Base-by-base conservation (phyloP, 768 basidiomycete species). In the Epithele typhae region DNA sequence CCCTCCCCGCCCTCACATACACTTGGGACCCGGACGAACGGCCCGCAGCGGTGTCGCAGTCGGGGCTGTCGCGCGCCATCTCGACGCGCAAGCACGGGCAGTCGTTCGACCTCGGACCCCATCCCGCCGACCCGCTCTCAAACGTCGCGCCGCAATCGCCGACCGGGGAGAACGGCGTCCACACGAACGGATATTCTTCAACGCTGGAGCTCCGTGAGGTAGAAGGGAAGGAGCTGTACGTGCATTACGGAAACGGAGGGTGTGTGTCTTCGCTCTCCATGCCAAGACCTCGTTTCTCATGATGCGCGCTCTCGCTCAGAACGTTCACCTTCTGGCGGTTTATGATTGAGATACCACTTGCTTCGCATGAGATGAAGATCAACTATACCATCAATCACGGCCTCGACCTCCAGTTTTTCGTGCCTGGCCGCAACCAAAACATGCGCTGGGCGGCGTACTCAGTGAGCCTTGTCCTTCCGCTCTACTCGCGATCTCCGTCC, bases 261-360 rank as follows among this genome's bases (percentile, higher is more conserved):
- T 63, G 40, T 42, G 54, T 47, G 15, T 5, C 22, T 18, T 14
- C 37, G 14, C 3, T n/a, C n/a, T n/a, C n/a, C n/a, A n/a, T n/a
- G n/a, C 27, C 27, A 14, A 7, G 7, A 30, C 27, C 14, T 7
- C 14, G 8, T 30, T 30, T 30, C 27, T 7, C 14, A 30, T 14
- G 27, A 14, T 7, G 27, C 27, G 14, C 8, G 14, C 27, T 30
- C 27, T 30, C 27, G 27, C 27, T 24, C 49, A 94, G 92, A 4
- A 84, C 86, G 0, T 92, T 80, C 60, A 91, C 91, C 1, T 99
- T 99, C 70, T 98, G 92, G 88, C 77, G 95, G 43, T 97, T 97
- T 69, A 73, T 83, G 59, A 79, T 97, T 39, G 80, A 84, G 52
- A 75, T 99, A 45, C 92, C 91, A 0, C 64, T 97, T 2, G 73